Evolutionary conservation across 2,329 filamentous ascomycete species (phyloP), one percentile per base, ranked within the genome.

Genomic region (Scytalidium sp.): DNA sequence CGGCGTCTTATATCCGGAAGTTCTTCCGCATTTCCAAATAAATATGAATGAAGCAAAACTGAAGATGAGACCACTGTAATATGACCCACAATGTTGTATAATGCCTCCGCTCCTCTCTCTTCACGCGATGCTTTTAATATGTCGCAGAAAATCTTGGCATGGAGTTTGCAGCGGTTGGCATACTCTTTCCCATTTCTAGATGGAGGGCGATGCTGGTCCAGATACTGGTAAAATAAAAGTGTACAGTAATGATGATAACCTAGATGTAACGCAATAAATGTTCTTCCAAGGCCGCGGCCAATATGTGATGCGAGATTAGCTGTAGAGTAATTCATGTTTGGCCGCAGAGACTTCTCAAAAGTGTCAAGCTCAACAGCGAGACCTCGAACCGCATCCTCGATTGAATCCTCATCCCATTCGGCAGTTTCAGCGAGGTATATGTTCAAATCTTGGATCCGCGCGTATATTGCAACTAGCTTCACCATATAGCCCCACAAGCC

Each of bases 221-320:
- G 61, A 45, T 64, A 70, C 13, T 61, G 65, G 48, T 68, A 72
- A 45, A 65, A 70, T 10, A 72, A 60, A n/a, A 70, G 50, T 0
- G 63, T 67, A 1, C 63, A 55, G 49, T 70, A 72, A 50, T 72
- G 66, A 42, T 70, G 62, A 47, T 62, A 70, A 1, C 63, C 67
- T 1, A 71, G 49, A 46, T 71, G 68, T n/a, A 71, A 53, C 13
- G 66, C 64, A 2, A 71, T 55, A 21, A 71, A 70, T 0, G 60
- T 52, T 0, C 66, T 58, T 7, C 67, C 69, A 1, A 61, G 54
- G 7, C 65, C 63, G 11, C 43, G 47, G 1, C 46, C 43, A 9
- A 49, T 47, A 19, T 70, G 62, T 1, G 32, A 39, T 4, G 56
- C 40, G 7, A 68, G 50, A 27, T 62, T 68, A 19, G 50, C 17